Conservation (phyloP, 225 moss, liverwort and hornwort genomes). For the Asterella californica region DNA sequence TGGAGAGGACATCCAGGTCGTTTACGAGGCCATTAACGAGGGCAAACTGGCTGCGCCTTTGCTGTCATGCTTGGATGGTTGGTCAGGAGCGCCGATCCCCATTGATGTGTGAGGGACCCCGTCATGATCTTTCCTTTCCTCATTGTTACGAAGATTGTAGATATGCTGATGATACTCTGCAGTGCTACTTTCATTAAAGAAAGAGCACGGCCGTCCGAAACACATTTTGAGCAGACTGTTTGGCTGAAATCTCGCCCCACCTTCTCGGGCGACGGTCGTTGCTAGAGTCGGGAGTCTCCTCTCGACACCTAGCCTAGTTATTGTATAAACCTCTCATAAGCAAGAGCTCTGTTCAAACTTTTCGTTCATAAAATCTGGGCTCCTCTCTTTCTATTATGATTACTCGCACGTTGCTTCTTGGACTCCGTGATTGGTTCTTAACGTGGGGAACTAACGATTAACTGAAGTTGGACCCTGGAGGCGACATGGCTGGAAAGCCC, state of each 20-base stretch:
- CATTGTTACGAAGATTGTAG: background rate
- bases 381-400: background rate
- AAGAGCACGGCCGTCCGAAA: background rate
- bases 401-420: background rate
- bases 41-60: conserved; percentile 50
- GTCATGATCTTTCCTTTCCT: background rate
- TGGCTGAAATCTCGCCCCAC: background rate
- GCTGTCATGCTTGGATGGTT: conserved; percentile 57
- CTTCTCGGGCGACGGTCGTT: background rate
- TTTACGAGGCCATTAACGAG: conserved; percentile 52
- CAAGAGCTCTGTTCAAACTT: background rate
- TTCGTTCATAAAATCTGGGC: background rate
- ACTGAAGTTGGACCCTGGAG: too few species aligned
- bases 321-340: background rate
- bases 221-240: background rate
- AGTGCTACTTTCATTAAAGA: background rate
- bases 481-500: too few species aligned
- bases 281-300: background rate
- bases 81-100: conserved; percentile 47
- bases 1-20: conserved; percentile 53
- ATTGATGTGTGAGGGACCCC: background rate
- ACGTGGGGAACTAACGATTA: too few species aligned
- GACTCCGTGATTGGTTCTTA: too few species aligned
- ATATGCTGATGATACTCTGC: background rate
- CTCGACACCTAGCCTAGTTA: background rate